Evolutionary conservation across 164 flowering plant species (phyloP), one percentile per base, ranked within the genome.

Genomic region (Vitis vinifera): DNA sequence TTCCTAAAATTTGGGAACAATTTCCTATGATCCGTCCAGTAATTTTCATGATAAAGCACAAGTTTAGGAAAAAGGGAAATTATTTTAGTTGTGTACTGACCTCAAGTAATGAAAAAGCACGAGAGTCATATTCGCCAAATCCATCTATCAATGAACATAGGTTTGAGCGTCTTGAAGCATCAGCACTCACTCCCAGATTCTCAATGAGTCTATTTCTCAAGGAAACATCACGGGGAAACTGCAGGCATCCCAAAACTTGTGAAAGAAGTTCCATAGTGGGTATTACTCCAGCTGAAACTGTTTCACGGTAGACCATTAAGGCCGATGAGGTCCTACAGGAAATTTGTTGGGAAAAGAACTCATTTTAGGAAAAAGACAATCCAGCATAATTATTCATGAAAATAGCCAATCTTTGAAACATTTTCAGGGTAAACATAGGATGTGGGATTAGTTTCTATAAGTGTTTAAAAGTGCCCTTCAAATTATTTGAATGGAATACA

Each of bases 81-180:
- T 51, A 37, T 0, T 51, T 66, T 27, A 76, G 68, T 23, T 73
- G 30, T 47, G 27, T 29, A 73, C 88, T 67, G 14, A 91, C 97
- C 99, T 94, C 94, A 62, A 92, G 80, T 76, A 94, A 70, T 66
- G 97, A 89, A 75, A 91, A 87, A 19, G 98, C 89, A 73, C 95
- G 89, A 66, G 95, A 88, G 63, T 92, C 97, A 68, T 90, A 94
- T 77, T 92, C 95, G 64, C 92, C 97, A 81, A 94, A 94, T 67
- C 99, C 99, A 76, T 92, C 92, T 55, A 92, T 68, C 78, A 92
- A 65, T 23, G 97, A 83, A 59, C 55, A 85, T 10, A 87, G 78
- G 72, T 79, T 92, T 71, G 88, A 75, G 57, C 27, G 55, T 77
- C 70, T 84, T 71, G 88, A 86, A 74, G 78, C 49, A 50, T 78